Conservation (phyloP, 257 asterid genomes). For the Solanum habrochaites region DNA sequence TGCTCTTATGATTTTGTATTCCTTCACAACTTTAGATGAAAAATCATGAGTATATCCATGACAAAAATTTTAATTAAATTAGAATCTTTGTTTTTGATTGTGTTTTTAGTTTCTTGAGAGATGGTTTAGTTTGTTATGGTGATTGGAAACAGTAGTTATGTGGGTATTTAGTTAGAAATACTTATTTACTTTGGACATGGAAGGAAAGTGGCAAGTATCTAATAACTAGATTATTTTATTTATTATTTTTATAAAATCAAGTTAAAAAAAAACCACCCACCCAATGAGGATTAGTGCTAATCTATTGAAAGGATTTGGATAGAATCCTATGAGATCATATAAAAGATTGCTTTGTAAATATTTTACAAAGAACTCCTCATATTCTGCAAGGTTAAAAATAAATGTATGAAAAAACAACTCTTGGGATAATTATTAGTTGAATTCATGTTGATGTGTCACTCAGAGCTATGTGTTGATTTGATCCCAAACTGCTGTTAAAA, state of each 20-base stretch:
- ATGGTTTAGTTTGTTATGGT: neutral
- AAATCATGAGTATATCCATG: conserved; percentile 13
- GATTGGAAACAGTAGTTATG: conserved; percentile 5
- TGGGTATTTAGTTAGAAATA: conserved; percentile 8
- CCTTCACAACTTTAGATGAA: conserved; percentile 18
- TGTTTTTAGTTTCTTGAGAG: neutral
- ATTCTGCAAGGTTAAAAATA: too few relatives aligned
- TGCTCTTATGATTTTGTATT: conserved; percentile 30
- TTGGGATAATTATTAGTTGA: too few relatives aligned
- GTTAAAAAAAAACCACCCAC: neutral
- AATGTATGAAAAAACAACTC: too few relatives aligned
- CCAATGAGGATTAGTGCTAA: conserved; percentile 2
- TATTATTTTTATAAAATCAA: neutral
- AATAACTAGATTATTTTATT: neutral
- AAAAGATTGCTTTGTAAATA: too few relatives aligned
- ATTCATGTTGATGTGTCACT: too few relatives aligned
- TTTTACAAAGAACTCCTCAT: too few relatives aligned
- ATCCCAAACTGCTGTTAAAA: too few relatives aligned
- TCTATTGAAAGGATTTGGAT: neutral
- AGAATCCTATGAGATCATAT: too few relatives aligned
- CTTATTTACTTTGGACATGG: neutral
- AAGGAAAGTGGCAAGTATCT: neutral
- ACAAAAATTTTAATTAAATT: neutral
- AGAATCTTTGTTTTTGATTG: neutral
- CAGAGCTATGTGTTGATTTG: too few relatives aligned